Evolutionary conservation across 2,329 filamentous ascomycete genomes (phyloP).

Genomic region (Aspergillus novofumigatus): DNA sequence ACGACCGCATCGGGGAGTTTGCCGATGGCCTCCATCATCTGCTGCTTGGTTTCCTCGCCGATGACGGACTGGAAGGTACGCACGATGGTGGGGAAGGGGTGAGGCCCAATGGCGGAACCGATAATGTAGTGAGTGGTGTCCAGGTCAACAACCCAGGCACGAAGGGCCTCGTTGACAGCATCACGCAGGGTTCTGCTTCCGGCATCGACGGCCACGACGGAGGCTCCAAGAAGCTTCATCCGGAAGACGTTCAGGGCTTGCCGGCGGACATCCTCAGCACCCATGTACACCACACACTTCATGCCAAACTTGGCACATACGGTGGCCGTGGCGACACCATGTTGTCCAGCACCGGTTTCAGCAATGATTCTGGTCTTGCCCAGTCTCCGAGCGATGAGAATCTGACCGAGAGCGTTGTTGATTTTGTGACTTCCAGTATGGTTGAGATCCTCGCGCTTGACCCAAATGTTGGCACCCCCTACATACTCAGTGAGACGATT

Average conservation of each 20-base stretch:
- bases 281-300: conserved; percentile 98
- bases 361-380: conserved; percentile 98
- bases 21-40: conserved; percentile 78
- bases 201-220: conserved; percentile 87
- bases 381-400: conserved; percentile 76
- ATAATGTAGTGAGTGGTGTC: conserved; percentile 98
- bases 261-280: conserved; percentile 90
- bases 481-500: conserved; percentile 83
- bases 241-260: conserved; percentile 98
- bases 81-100: conserved; percentile 96
- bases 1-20: conserved; percentile 95
- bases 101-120: conserved; percentile 92
- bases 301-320: conserved; percentile 98
- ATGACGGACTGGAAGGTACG: conserved; percentile 97
- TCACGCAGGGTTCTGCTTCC: conserved; percentile 79
- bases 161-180: conserved; percentile 91
- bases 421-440: conserved; percentile 99
- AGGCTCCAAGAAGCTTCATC: conserved; percentile 91
- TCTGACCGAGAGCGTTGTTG: conserved; percentile 95
- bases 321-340: conserved; percentile 95
- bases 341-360: conserved; percentile 94
- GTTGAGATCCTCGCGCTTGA: conserved; percentile 96
- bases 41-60: conserved; percentile 86
- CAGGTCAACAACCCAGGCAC: conserved; percentile 88
- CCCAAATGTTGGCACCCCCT: conserved; percentile 91